Base-by-base conservation (phyloP, 441 rosid genomes). In the Gossypium aridum region DNA sequence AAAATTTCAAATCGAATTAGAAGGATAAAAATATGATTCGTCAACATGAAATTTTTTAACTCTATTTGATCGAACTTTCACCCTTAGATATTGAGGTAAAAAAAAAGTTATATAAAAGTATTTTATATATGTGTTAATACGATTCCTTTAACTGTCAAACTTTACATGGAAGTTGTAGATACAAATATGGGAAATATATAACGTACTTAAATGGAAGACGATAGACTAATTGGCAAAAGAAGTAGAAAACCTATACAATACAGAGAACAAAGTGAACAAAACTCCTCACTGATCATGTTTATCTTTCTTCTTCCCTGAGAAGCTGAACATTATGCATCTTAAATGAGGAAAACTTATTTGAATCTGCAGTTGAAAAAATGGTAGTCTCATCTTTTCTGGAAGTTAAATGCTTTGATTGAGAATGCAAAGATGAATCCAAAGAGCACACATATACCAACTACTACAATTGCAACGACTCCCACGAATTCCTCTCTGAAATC, bases 401-500 rank as follows among this genome's bases (percentile, higher is more conserved):
- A 68, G 60, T 68, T 53, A 20, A 64, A 64, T 19, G 26, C 70
- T n/a, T 37, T 64, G 53, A 68, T 68, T 3, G 39, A 68, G 60
- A 49, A 49, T 26, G 72, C 72, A 67, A 47, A 68, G 4, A 68
- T 68, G 51, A 60, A 45, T 2, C 20, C 37, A 4, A 74, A 16
- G 4, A 53, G 47, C 7, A 53, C 57, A 14, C 20, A 7, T n/a
- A 86, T 79, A 28, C 89, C 92, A 16, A 88, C 85, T 17, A 76
- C 77, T 47, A 90, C 85, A 3, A 73, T 53, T 0, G 92, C 91
- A 13, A 85, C 90, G 0, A 84, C 82, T 53, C 87, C 87, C 12
- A 91, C 10, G 37, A 87, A 88, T n/a, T 91, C 91, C 62, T 86
- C 84, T 25, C 80, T 80, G 43, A 59, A 91, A n/a, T 91, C 97